Base-by-base conservation (phyloP, 2,329 filamentous ascomycete species). In the Epicoccum sorghinum region DNA sequence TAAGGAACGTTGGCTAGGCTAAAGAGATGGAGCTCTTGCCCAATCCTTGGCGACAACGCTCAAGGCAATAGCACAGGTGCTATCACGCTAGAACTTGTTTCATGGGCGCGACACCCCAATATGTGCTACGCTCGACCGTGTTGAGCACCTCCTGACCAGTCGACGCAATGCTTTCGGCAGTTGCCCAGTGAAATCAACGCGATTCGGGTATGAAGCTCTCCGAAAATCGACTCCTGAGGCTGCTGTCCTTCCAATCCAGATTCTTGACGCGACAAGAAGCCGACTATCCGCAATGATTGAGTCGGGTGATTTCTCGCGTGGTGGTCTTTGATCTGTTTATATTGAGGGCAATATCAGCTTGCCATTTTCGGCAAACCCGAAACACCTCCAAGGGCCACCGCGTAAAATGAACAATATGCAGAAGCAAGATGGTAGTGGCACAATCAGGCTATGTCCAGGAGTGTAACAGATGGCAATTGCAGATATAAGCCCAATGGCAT, bases 301-400 rank as follows among this genome's bases (percentile, higher is more conserved):
- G 58, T 55, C 49, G 55, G 54, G 58, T 60, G 65, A 64, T 52
- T 43, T 24, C 30, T 36, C 37, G 30, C 38, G 23, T 13, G 29
- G 14, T 41, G 30, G 41, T 30, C 18, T 27, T 36, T 50, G 61
- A 55, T 68, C 47, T 64, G 55, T 47, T 46, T 42, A 56, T 36
- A 51, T 47, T 57, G 52, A 27, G 38, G 53, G 51, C 56, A 68
- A 69, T 70, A 61, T 69, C 47, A 60, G 43, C 62, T 50, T 60
- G 37, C 56, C 57, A 22, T 27, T 52, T 62, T 59, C 23, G 61
- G 64, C 49, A 51, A 54, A 46, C 53, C 47, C 22, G 49, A 56
- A 38, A 63, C 54, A 59, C 18, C 48, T 45, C 46, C 55, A 54
- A 52, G 57, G 52, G 50, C 67, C 61, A 61, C 58, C 59, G 62